Evolutionary conservation across 2,329 filamentous ascomycete genomes (phyloP).

Genomic region (Penicillium paneum): DNA sequence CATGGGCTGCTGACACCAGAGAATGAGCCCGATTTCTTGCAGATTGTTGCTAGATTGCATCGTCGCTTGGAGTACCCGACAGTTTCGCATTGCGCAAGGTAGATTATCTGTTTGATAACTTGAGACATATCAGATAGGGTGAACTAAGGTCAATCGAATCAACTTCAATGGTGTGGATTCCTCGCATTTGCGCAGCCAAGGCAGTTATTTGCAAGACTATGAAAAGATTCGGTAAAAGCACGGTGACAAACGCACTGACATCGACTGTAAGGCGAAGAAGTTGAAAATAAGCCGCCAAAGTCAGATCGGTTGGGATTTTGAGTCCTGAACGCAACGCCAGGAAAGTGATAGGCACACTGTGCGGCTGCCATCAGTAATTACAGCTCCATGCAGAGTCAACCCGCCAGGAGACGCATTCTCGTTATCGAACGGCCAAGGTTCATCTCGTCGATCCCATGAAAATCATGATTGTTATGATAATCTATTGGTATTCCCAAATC

Average conservation of each 20-base stretch:
- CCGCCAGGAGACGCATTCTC: not conserved
- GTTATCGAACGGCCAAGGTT: not conserved
- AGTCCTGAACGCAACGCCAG: not conserved
- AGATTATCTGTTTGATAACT: not conserved
- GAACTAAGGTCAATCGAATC: not conserved
- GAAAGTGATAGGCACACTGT: not conserved
- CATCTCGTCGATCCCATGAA: constrained; percentile 8
- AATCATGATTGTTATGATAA: constrained; percentile 22
- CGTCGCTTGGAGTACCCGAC: constrained; percentile 77
- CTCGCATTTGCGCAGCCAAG: not conserved
- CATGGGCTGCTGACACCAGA: constrained; percentile 75
- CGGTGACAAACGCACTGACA: not conserved
- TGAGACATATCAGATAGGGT: not conserved
- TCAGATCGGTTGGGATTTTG: too few species aligned
- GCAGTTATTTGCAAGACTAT: not conserved
- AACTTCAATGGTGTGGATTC: not conserved
- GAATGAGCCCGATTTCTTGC: constrained; percentile 73
- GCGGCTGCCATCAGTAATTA: not conserved
- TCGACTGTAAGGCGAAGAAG: not conserved
- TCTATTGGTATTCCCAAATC: constrained; percentile 37
- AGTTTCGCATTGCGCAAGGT: constrained; percentile 39
- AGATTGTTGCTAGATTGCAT: constrained; percentile 73
- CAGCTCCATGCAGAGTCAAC: not conserved
- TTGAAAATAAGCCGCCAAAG: not conserved
- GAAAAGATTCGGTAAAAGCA: not conserved